Evolutionary conservation across 257 asterid genomes (phyloP).

Genomic region (Petrea volubilis): DNA sequence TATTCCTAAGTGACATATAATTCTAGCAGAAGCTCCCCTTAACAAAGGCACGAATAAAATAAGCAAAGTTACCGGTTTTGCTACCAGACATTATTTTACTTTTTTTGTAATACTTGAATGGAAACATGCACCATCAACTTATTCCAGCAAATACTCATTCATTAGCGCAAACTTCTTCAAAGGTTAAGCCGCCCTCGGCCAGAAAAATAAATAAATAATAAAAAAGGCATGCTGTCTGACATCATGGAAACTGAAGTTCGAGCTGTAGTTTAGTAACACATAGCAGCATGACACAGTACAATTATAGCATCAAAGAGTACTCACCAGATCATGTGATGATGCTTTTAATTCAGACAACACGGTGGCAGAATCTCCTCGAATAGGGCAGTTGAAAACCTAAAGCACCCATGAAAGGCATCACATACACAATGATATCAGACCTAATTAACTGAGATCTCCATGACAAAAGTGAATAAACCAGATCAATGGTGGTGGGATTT

Average conservation of each 20-base stretch:
- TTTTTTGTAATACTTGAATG: constrained; percentile 10
- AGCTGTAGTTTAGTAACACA: background rate
- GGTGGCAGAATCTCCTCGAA: constrained; percentile 87
- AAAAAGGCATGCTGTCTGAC: background rate
- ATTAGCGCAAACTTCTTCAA: constrained; percentile 9
- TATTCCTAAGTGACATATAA: background rate
- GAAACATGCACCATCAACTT: background rate
- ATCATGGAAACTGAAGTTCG: background rate
- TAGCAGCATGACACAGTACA: constrained; percentile 7
- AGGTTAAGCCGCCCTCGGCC: background rate
- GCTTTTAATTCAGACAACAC: constrained; percentile 76
- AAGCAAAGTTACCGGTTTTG: background rate
- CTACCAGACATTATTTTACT: background rate
- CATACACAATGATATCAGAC: constrained; percentile 7
- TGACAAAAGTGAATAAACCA: background rate
- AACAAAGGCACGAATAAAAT: background rate
- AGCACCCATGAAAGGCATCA: constrained; percentile 25
- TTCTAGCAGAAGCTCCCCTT: background rate
- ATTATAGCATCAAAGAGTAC: constrained; percentile 30
- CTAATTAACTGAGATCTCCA: background rate
- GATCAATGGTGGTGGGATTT: background rate
- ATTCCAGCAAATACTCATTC: background rate
- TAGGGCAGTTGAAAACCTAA: constrained; percentile 97
- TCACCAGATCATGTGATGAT: constrained; percentile 96
- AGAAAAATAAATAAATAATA: background rate